These are phyloP conservation scores for Coffea humblotiana DNA, from an alignment of 305 asterid genomes.

Conservation along the genomic window DNA sequence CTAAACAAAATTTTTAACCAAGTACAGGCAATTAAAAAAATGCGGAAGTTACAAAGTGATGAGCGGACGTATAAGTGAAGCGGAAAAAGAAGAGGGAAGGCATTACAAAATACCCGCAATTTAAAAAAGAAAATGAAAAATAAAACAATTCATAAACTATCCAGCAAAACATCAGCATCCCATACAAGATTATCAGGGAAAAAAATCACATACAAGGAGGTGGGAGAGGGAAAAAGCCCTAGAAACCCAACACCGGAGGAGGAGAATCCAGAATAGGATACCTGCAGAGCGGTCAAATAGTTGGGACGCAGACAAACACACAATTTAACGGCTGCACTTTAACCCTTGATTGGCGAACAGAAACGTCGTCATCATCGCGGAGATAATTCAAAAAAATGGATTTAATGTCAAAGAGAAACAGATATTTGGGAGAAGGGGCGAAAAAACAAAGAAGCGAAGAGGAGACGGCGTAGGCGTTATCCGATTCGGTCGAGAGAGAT, in stretches of 20 bases:
- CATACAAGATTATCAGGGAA: background rate
- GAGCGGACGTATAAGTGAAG: background rate
- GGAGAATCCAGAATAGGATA: background rate
- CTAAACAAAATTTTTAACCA: background rate
- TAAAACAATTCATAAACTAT: background rate
- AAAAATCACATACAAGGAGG: no score
- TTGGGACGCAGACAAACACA: background rate
- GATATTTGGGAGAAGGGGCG: background rate
- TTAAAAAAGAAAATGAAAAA: background rate
- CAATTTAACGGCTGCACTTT: background rate
- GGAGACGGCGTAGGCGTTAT: slow-evolving; percentile 10
- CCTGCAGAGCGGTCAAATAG: background rate
- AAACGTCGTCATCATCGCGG: background rate
- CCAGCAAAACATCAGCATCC: background rate
- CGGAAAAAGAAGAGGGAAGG: background rate
- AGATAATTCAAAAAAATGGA: background rate
- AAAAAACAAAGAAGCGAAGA: no score
- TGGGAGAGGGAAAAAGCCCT: background rate
- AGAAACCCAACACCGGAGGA: background rate
- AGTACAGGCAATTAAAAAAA: background rate
- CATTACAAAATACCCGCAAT: background rate
- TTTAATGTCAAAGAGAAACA: background rate
- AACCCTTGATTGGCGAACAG: background rate
- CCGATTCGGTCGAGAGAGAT: background rate
- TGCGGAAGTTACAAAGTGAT: background rate